Base-by-base conservation (phyloP, 352 stramenopile genomes). In the Stephanocyclus meneghinianus region DNA sequence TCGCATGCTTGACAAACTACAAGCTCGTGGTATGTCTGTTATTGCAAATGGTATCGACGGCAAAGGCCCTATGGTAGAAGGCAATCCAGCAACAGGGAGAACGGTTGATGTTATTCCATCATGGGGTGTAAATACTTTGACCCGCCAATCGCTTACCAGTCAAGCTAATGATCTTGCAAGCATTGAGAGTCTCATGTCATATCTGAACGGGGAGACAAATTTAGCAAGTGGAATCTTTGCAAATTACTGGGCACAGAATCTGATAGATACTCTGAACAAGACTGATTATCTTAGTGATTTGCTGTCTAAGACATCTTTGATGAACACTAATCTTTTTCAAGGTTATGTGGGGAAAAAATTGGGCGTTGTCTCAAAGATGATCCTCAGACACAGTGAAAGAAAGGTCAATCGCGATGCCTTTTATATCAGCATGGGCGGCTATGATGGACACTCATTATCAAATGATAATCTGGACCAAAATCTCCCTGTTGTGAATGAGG, bases 221-320 rank as follows among this genome's bases (percentile, higher is more conserved):
- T 42, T 76, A n/a, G 70, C 29, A 29, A 74, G 35, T 72, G 76
- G 76, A 21, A 29, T 83, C 18, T 79, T 76, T 72, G 70, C 55
- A 47, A 75, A 83, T 64, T 79, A 59, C 32, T 83, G 69, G 69
- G 47, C 62, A n/a, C 76, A 83, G 55, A 83, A 83, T 71, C 63
- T 80, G 0, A 63, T 80, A 53, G 62, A 82, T 48, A 65, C 59
- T 10, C 15, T 78, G 6, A 74, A 82, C 40, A 68, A 59, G 30
- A 77, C 76, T 35, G 63, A 83, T 16, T 48, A 67, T n/a, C 50
- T 83, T 7, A 71, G 35, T 21, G 40, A 50, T 40, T 11, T 83
- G 13, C n/a, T 78, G 5, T 29, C 26, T 21, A 18, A 37, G 18
- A 60, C 32, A 35, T 57, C 47, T 57, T 29, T 78, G 9, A 60